These are phyloP conservation scores for Phytophthora uliginosa DNA, from an alignment of 352 stramenopile genomes.

Conservation along the genomic window DNA sequence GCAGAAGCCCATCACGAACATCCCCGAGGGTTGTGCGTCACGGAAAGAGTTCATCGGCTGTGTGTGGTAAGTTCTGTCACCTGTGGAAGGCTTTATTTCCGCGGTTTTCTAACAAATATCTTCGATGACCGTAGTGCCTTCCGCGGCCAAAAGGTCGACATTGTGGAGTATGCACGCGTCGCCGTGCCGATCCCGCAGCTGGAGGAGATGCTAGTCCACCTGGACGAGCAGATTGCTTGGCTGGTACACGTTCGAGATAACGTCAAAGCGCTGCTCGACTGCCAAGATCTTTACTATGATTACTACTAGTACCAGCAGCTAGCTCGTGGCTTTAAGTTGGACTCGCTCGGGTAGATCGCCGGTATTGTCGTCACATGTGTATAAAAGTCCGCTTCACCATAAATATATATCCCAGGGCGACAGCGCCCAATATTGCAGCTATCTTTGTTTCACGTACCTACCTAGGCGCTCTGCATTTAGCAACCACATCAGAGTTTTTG, in stretches of 20 bases:
- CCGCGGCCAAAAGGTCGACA: constrained; percentile 82
- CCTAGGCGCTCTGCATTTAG: constrained; percentile 5
- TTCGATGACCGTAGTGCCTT: constrained; percentile 53
- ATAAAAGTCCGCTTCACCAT: constrained; percentile 16
- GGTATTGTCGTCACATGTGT: constrained; percentile 20
- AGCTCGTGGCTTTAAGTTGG: neutral
- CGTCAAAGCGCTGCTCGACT: constrained; percentile 77
- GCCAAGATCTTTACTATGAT: constrained; percentile 54
- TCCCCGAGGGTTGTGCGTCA: constrained; percentile 71
- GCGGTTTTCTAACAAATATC: neutral
- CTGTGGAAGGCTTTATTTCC: neutral
- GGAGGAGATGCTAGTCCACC: constrained; percentile 79
- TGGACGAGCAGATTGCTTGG: constrained; percentile 74
- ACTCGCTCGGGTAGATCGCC: neutral
- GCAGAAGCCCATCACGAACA: constrained; percentile 60
- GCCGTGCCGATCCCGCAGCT: constrained; percentile 79
- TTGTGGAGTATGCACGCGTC: constrained; percentile 77
- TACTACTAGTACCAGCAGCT: constrained; percentile 28
- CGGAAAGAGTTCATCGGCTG: constrained; percentile 86
- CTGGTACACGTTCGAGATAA: constrained; percentile 82
- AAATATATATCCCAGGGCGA: constrained; percentile 30
- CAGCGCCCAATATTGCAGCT: constrained; percentile 7
- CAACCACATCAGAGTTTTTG: neutral
- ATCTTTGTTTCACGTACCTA: constrained; percentile 17
- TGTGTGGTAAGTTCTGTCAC: constrained; percentile 64